Conservation (phyloP, 2,329 filamentous ascomycete genomes). For the Cryphonectria parasitica region DNA sequence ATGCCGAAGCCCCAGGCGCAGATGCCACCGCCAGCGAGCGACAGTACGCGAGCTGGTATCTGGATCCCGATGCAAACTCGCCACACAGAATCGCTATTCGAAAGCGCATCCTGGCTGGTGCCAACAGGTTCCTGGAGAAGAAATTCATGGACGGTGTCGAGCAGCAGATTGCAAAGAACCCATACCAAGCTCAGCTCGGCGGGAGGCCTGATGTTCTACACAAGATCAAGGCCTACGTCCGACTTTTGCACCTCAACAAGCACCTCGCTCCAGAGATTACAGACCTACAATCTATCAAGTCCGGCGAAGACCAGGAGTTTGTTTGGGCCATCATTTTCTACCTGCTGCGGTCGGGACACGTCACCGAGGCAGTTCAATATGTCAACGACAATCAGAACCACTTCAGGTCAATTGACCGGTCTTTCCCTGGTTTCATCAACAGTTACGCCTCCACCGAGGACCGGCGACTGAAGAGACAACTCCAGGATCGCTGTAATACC, state of each 20-base stretch:
- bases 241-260: slow-evolving; percentile 77
- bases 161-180: slow-evolving; percentile 76
- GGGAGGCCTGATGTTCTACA: slow-evolving; percentile 86
- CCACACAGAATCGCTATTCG: slow-evolving; percentile 67
- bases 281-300: slow-evolving; percentile 63
- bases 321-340: slow-evolving; percentile 96
- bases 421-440: slow-evolving; percentile 85
- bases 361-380: slow-evolving; percentile 83
- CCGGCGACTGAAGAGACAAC: slow-evolving; percentile 73
- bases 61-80: slow-evolving; percentile 74
- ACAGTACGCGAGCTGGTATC: slow-evolving; percentile 74
- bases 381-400: slow-evolving; percentile 77
- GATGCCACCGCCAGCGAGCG: slow-evolving; percentile 73
- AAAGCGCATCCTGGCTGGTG: slow-evolving; percentile 79
- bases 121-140: slow-evolving; percentile 78
- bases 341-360: slow-evolving; percentile 81
- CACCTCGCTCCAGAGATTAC: slow-evolving; percentile 82
- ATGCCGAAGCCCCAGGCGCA: slow-evolving; percentile 60
- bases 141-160: slow-evolving; percentile 81
- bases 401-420: slow-evolving; percentile 89
- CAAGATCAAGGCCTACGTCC: slow-evolving; percentile 91
- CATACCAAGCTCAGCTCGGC: slow-evolving; percentile 85
- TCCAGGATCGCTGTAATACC: slow-evolving; percentile 85
- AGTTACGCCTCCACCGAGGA: slow-evolving; percentile 80
- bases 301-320: slow-evolving; percentile 71